A percentile compares a stretch with the other conserved stretches of the same genome.
Conservation (phyloP, 106 monocot species). For the Phalaenopsis equestris region DNA sequence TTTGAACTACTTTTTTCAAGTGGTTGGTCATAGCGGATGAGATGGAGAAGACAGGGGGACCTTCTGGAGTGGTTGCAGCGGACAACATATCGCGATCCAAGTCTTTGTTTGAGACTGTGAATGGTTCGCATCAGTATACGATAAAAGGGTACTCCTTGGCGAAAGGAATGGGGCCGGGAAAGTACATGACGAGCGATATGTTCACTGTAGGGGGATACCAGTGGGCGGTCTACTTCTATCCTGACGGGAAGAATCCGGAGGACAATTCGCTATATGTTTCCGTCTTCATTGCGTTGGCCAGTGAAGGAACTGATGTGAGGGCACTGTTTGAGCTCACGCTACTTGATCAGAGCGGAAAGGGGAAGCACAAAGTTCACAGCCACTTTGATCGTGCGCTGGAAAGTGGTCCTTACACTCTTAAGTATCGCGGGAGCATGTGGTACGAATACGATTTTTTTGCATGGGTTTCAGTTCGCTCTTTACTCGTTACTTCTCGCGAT, state of each 20-base stretch:
- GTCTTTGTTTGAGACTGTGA: slow-evolving; percentile 59
- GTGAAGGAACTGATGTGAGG: slow-evolving; percentile 62
- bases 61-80: slow-evolving; percentile 1
- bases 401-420: slow-evolving; percentile 55
- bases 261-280: slow-evolving; percentile 60
- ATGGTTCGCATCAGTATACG: slow-evolving; percentile 58
- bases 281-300: slow-evolving; percentile 57
- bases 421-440: slow-evolving; percentile 67
- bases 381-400: slow-evolving; percentile 54
- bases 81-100: slow-evolving; percentile 28
- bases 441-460: slow-evolving; percentile 9
- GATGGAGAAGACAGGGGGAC: slow-evolving; percentile 7
- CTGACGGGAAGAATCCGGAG: slow-evolving; percentile 73
- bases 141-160: slow-evolving; percentile 68
- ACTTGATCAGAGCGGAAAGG: slow-evolving; percentile 60
- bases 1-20: neutral
- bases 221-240: slow-evolving; percentile 80
- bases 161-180: slow-evolving; percentile 68
- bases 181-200: slow-evolving; percentile 54
- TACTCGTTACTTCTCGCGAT: neutral
- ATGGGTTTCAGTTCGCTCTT: neutral
- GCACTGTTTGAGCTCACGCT: slow-evolving; percentile 65
- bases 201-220: slow-evolving; percentile 63
- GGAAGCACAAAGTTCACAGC: slow-evolving; percentile 62
- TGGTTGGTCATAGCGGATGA: neutral